Conservation (phyloP, 352 stramenopile species). For the Pythium sp. region DNA sequence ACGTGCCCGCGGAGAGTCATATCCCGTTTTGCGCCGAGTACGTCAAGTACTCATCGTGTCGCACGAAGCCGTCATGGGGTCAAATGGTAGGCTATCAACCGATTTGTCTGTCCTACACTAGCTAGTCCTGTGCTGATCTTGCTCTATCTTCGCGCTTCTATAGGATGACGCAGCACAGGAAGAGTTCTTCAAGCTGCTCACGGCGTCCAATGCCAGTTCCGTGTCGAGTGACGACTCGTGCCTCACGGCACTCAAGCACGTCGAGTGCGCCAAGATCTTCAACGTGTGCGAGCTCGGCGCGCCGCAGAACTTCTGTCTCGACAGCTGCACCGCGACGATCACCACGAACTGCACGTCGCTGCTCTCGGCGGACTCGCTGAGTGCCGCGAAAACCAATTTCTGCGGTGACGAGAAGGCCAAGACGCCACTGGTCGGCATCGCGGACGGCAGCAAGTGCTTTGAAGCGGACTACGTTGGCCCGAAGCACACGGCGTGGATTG, state of each 20-base stretch:
- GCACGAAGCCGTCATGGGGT: conserved; percentile 40
- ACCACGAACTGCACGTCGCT: conserved; percentile 37
- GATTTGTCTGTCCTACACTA: background rate
- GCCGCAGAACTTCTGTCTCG: conserved; percentile 50
- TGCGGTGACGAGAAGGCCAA: conserved; percentile 25
- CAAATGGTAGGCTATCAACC: conserved; percentile 31
- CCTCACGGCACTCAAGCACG: conserved; percentile 31
- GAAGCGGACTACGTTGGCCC: conserved; percentile 58
- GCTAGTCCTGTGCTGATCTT: background rate
- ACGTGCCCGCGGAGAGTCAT: conserved; percentile 36
- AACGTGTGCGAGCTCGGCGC: conserved; percentile 70
- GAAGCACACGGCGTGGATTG: conserved; percentile 65
- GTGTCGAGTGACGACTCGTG: conserved; percentile 22
- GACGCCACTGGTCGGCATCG: conserved; percentile 24
- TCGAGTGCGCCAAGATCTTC: conserved; percentile 58
- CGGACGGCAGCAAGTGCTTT: conserved; percentile 70
- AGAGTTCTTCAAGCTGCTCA: conserved; percentile 33
- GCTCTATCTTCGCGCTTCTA: background rate
- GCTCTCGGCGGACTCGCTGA: conserved; percentile 14
- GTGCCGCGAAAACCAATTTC: conserved; percentile 18
- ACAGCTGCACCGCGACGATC: conserved; percentile 38
- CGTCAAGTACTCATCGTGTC: conserved; percentile 57
- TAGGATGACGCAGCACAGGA: conserved; percentile 40
- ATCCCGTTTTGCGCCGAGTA: conserved; percentile 59
- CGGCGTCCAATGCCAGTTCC: conserved; percentile 15